These are phyloP conservation scores for Penicillium subrubescens DNA, from an alignment of 495 filamentous ascomycete genomes.

Conservation along the genomic window DNA sequence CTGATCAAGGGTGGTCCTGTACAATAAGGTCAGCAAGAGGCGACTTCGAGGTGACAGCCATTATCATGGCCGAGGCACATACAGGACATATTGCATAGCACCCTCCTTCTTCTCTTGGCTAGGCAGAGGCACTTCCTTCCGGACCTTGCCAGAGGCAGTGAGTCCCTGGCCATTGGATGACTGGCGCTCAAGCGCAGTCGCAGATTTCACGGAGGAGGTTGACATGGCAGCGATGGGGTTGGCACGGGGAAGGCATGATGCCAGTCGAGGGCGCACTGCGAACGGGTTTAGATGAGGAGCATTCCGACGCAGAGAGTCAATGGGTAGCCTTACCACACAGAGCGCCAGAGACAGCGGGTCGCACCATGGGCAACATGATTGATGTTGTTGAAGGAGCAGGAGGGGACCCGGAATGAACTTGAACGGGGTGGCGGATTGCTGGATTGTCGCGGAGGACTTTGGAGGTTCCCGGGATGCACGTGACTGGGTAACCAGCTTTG, in stretches of 20 bases:
- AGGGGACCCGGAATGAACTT: conserved; percentile 6
- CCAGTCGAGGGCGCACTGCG: conserved; percentile 35
- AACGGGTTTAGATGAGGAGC: background rate
- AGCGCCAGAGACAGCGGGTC: conserved; percentile 36
- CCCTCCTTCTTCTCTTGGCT: conserved; percentile 95
- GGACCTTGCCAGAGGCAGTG: conserved; percentile 53
- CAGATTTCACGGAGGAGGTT: conserved; percentile 45
- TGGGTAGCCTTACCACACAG: conserved; percentile 29
- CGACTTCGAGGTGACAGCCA: background rate
- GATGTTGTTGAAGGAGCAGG: conserved; percentile 7
- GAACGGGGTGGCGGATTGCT: conserved; percentile 27
- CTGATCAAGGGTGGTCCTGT: conserved; percentile 86
- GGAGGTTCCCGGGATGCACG: conserved; percentile 15
- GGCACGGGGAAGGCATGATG: conserved; percentile 24
- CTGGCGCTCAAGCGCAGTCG: conserved; percentile 48
- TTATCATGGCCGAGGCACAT: conserved; percentile 40
- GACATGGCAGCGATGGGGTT: conserved; percentile 42
- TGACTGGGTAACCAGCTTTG: conserved; percentile 12
- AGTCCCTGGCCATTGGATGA: conserved; percentile 42
- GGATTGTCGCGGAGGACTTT: conserved; percentile 25
- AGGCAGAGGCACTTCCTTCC: conserved; percentile 79
- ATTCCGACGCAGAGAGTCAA: background rate
- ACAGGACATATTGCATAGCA: conserved; percentile 96
- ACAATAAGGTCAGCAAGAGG: conserved; percentile 11
- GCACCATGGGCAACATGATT: conserved; percentile 36